A percentile compares a stretch with the other conserved stretches of the same genome.
Evolutionary conservation across 306 rosid species (phyloP).

Genomic region (Betula pendula): DNA sequence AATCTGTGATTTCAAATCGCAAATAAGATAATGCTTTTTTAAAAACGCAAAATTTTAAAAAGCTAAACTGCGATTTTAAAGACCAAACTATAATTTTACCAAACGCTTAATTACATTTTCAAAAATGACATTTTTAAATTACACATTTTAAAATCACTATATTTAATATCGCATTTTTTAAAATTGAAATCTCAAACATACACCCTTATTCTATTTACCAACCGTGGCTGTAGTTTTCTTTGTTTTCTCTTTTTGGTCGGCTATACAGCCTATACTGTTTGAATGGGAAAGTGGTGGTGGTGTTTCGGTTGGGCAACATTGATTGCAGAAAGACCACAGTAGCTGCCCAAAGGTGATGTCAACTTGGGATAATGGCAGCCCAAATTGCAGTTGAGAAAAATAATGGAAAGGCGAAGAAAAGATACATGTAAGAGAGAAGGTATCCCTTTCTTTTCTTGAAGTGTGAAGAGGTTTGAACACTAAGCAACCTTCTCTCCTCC

Average conservation of each 20-base stretch:
- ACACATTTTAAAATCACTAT: too few relatives aligned
- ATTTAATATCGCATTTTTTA: too few relatives aligned
- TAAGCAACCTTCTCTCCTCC: constrained; percentile 33
- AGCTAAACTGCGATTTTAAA: too few relatives aligned
- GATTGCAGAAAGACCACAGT: neutral
- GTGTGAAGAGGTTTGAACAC: constrained; percentile 43
- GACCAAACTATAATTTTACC: too few relatives aligned
- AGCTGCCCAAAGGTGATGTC: constrained; percentile 9
- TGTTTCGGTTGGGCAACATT: neutral
- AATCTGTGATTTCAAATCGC: too few relatives aligned
- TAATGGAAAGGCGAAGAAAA: constrained; percentile 23
- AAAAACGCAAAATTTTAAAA: too few relatives aligned
- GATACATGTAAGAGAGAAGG: constrained; percentile 33
- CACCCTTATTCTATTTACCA: too few relatives aligned
- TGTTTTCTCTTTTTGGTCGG: neutral
- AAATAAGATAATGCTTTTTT: too few relatives aligned
- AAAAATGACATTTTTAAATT: too few relatives aligned
- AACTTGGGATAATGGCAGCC: constrained; percentile 22
- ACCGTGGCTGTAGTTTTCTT: neutral
- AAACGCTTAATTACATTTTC: too few relatives aligned
- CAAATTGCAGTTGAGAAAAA: constrained; percentile 21
- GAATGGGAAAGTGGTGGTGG: neutral
- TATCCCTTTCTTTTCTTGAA: constrained; percentile 64
- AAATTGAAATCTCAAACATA: too few relatives aligned
- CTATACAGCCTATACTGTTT: neutral